Conservation (phyloP, 2,329 filamentous ascomycete genomes). For the Pleomassaria siparia region DNA sequence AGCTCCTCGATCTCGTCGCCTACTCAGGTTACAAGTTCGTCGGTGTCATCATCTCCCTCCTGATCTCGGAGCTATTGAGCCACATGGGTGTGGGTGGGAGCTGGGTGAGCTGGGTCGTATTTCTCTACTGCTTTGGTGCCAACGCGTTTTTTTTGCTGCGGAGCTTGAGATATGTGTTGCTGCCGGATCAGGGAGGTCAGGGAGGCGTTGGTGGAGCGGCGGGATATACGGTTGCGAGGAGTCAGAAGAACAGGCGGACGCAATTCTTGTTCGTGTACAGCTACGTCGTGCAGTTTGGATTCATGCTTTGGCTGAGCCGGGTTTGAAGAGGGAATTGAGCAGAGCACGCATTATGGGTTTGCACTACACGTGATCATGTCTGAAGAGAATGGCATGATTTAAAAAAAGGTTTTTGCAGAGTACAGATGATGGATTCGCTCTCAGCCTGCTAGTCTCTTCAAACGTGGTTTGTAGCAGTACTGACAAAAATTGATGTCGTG, state of each 20-base stretch:
- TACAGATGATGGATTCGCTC: no score
- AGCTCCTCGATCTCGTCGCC: conserved; percentile 89
- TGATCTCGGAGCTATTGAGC: conserved; percentile 63
- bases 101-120: conserved; percentile 86
- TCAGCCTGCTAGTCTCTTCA: no score
- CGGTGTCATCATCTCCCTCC: conserved; percentile 86
- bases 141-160: conserved; percentile 96
- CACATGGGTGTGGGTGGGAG: conserved; percentile 80
- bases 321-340: conserved; percentile 25
- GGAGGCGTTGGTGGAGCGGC: conserved; percentile 45
- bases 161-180: conserved; percentile 90
- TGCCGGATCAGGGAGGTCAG: conserved; percentile 64
- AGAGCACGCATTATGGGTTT: no score
- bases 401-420: no score
- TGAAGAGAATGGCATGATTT: no score
- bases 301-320: conserved; percentile 79
- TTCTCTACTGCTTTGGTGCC: conserved; percentile 87
- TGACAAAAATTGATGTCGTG: no score
- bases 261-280: conserved; percentile 59
- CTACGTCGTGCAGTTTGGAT: conserved; percentile 88
- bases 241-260: conserved; percentile 55
- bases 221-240: conserved; percentile 73
- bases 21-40: conserved; percentile 99
- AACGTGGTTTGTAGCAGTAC: no score
- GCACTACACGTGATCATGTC: no score